phyloP scores from a whole-genome alignment of 306 rosid genomes.

The Glycine tomentella region DNA sequence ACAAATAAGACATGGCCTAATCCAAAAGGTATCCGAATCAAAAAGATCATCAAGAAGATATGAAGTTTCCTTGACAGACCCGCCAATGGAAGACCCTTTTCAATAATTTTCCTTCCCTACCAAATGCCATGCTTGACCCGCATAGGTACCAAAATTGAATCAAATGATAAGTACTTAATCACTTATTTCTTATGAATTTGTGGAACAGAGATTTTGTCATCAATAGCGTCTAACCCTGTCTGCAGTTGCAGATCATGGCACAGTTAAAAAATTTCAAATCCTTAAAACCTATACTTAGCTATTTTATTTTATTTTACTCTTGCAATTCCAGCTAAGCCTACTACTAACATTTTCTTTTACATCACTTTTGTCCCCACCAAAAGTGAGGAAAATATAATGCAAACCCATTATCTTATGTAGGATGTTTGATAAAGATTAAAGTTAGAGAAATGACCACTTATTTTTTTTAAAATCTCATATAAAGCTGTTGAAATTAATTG shows the following conservation, averaged over 20 bases:
- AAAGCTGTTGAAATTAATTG: neutral
- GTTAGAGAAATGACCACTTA: neutral
- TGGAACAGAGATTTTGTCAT: conserved; percentile 4
- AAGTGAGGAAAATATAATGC: conserved; percentile 10
- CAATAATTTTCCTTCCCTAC: conserved; percentile 17
- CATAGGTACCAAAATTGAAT: conserved; percentile 5
- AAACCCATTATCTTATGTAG: neutral
- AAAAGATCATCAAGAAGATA: conserved; percentile 7
- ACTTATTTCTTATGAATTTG: neutral
- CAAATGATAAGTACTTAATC: conserved; percentile 22
- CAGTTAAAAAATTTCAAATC: conserved; percentile 4
- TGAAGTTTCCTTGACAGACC: conserved; percentile 7
- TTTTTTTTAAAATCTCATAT: neutral
- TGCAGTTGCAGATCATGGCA: conserved; percentile 9
- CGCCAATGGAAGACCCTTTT: neutral
- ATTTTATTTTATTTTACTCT: neutral
- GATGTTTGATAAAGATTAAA: neutral
- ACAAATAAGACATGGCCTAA: conserved; percentile 6
- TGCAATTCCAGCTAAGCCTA: neutral
- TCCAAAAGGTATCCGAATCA: conserved; percentile 9
- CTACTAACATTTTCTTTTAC: neutral
- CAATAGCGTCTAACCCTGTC: conserved; percentile 15
- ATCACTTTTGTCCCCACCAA: conserved; percentile 32
- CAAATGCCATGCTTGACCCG: conserved; percentile 22
- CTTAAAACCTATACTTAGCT: neutral